Conservation (phyloP, 1,139 yeast species). For the Pichia sp. region DNA sequence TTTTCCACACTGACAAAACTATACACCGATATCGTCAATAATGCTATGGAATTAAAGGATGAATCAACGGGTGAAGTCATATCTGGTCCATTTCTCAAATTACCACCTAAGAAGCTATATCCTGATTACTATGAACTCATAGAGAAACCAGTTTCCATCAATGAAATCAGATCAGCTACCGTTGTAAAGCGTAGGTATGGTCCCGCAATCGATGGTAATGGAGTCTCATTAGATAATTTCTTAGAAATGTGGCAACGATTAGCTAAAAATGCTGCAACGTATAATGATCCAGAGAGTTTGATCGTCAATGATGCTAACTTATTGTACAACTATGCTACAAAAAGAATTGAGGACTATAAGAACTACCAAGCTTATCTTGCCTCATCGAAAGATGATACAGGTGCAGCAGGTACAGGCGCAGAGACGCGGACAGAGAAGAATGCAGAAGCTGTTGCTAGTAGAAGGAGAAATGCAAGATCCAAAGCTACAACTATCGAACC, state of each 20-base stretch:
- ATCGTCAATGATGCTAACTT: slow-evolving; percentile 51
- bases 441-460: background rate
- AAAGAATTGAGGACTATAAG: slow-evolving; percentile 9
- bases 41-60: slow-evolving; percentile 11
- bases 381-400: background rate
- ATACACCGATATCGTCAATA: slow-evolving; percentile 6
- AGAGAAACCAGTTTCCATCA: slow-evolving; percentile 55
- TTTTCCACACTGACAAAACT: too few species aligned
- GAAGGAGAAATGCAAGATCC: too few species aligned
- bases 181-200: slow-evolving; percentile 14
- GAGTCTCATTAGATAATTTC: slow-evolving; percentile 33
- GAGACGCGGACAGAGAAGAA: background rate
- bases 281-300: slow-evolving; percentile 55
- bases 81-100: slow-evolving; percentile 18
- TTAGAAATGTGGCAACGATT: slow-evolving; percentile 49
- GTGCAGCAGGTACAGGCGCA: background rate
- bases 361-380: background rate
- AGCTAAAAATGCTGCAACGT: slow-evolving; percentile 52
- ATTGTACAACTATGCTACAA: slow-evolving; percentile 37
- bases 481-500: too few species aligned
- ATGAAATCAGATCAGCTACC: slow-evolving; percentile 42
- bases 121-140: slow-evolving; percentile 77
- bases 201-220: background rate
- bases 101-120: slow-evolving; percentile 26
- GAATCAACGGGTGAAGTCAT: slow-evolving; percentile 10